Evolutionary conservation across 306 rosid species (phyloP), one percentile per base, ranked within the genome.

Genomic region (Castanea sativa): DNA sequence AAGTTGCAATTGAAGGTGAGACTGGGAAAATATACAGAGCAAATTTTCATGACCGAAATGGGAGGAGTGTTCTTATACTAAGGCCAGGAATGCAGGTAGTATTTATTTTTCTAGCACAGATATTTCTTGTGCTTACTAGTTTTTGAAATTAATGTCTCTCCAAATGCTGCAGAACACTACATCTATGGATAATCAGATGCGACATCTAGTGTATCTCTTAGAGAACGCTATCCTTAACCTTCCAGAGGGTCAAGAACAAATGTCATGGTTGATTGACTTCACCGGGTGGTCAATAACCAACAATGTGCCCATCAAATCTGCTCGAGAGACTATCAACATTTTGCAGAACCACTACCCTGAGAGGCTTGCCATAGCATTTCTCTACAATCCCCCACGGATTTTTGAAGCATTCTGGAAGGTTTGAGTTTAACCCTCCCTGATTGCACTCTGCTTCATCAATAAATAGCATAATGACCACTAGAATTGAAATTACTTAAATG

Each of bases 401-500:
- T 95, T 92, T 83, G 94, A 91, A 78, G 96, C 98, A 67, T 87
- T 95, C 82, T 95, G 86, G 78, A 95, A 86, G 99, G 99, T 95
- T 57, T 70, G 88, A 76, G 88, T 70, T 85, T 23, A 9, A 13
- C 4, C 55, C 76, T 81, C 49, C 71, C 76, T 59, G 8, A 77
- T 18, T 20, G 35, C 21, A 52, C 29, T 25, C 58, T 7, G 49
- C 13, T 21, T 73, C 60, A 29, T 52, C 38, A 56, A 32, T 30
- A 41, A 65, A 30, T 30, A 32, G 49, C 71, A 30, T 10, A 65
- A 65, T 65, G 45, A 64, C 1, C 11, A 64, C 11, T 30, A 64
- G 20, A 33, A 35, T 67, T 35, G 10, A 35, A 35, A 35, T 35
- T 65, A 65, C 49, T 18, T 9, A 1, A 32, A 67, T n/a, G 52